Evolutionary conservation across 2,329 filamentous ascomycete genomes (phyloP).

Genomic region (Verticillium dahliae): DNA sequence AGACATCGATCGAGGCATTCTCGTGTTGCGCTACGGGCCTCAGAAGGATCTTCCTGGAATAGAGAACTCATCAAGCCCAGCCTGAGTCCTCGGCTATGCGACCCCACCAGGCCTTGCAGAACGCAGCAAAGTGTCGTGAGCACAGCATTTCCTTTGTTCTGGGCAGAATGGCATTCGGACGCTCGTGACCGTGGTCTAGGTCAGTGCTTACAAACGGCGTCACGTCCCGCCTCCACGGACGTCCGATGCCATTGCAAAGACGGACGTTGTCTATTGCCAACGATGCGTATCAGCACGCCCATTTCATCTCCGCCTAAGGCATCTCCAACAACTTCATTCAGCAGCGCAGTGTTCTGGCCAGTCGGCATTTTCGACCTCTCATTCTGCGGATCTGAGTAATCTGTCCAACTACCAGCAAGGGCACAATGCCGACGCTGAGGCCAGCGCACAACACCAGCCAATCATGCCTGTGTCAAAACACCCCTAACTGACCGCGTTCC

Average conservation of each 20-base stretch:
- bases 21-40: neutral
- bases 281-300: neutral
- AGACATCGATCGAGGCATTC: neutral
- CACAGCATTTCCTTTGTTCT: neutral
- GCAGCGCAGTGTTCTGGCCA: neutral
- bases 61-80: neutral
- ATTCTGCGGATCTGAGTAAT: neutral
- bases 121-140: neutral
- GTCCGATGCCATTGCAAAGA: neutral
- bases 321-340: neutral
- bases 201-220: neutral
- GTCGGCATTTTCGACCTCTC: neutral
- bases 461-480: neutral
- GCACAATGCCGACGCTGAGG: neutral
- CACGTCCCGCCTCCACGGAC: neutral
- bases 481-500: neutral
- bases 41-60: neutral
- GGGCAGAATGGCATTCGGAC: neutral
- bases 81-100: neutral
- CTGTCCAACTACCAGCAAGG: neutral
- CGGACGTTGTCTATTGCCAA: neutral
- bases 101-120: neutral
- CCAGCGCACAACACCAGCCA: neutral
- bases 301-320: neutral
- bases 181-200: neutral